Percentiles rank a stretch among this genome's conserved stretches.
Conservation (phyloP, 1,139 yeast genomes). For the Debaryomycetaceae sp. region DNA sequence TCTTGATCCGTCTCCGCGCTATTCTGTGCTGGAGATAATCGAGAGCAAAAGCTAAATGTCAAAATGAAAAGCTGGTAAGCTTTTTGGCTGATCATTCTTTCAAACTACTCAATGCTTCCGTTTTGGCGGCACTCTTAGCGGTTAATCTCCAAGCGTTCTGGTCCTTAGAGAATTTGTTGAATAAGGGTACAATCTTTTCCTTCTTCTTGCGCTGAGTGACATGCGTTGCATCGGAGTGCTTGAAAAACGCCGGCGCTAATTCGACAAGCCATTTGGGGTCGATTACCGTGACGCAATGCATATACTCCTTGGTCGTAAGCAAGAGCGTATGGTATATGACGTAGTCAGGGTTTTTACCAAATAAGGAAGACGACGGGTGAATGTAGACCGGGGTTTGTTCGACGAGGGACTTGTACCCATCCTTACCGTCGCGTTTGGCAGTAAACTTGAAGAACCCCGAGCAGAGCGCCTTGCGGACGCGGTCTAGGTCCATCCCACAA, state of each 20-base stretch:
- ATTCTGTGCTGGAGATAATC: too few relatives aligned
- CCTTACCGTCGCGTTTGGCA: conserved; percentile 75
- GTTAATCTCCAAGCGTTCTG: conserved; percentile 44
- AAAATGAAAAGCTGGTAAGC: too few relatives aligned
- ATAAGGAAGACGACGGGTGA: conserved; percentile 86
- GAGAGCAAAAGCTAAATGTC: too few relatives aligned
- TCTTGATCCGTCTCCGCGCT: too few relatives aligned
- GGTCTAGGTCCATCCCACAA: conserved; percentile 62
- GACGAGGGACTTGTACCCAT: conserved; percentile 66
- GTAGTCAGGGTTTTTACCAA: conserved; percentile 69
- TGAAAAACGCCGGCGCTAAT: conserved; percentile 83
- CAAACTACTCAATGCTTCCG: conserved; percentile 17
- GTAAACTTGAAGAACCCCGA: conserved; percentile 86
- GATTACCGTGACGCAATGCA: conserved; percentile 81
- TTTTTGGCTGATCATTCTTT: too few relatives aligned
- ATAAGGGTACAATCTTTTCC: conserved; percentile 58
- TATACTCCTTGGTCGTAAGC: conserved; percentile 81
- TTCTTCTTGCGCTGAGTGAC: conserved; percentile 33
- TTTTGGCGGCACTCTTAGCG: conserved; percentile 30
- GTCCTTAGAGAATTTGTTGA: conserved; percentile 49
- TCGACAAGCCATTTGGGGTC: conserved; percentile 85
- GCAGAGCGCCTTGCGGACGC: conserved; percentile 69
- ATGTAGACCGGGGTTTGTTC: conserved; percentile 77
- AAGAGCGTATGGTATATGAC: conserved; percentile 82
- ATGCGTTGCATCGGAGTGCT: conserved; percentile 45